Evolutionary conservation across 2,329 filamentous ascomycete species (phyloP).

Genomic region (Capronia coronata): DNA sequence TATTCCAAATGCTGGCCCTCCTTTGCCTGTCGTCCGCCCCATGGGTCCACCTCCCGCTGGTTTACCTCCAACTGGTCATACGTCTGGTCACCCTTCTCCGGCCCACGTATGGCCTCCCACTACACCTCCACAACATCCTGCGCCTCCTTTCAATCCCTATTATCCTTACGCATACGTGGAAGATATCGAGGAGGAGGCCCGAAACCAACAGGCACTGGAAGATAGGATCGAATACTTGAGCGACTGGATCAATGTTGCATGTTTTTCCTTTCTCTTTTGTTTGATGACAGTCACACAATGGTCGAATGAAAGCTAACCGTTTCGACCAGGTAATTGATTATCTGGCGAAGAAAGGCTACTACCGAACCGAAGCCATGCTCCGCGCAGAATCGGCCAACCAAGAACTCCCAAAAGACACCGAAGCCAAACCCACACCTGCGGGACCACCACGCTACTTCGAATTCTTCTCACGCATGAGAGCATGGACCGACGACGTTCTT

Average conservation of each 20-base stretch:
- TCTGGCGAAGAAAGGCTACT: constrained; percentile 90
- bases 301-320: constrained; percentile 16
- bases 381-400: constrained; percentile 81
- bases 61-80: not conserved
- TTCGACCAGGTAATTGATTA: constrained; percentile 75
- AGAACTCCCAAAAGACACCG: constrained; percentile 56
- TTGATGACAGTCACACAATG: not conserved
- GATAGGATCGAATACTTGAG: too few species aligned
- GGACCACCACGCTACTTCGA: constrained; percentile 69
- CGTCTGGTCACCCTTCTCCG: too few species aligned
- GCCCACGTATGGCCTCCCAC: not conserved
- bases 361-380: constrained; percentile 83
- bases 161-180: not conserved
- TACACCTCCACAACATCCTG: not conserved
- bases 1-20: too few species aligned
- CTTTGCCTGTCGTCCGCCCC: too few species aligned
- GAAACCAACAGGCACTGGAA: not conserved
- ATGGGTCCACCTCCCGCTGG: not conserved
- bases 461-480: constrained; percentile 65
- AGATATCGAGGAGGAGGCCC: not conserved
- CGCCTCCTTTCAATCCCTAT: not conserved
- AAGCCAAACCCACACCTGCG: constrained; percentile 16
- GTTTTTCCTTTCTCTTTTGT: not conserved
- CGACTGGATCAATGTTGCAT: too few species aligned
- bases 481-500: constrained; percentile 85